These are phyloP conservation scores for Monascus ruber DNA, from an alignment of 2,329 filamentous ascomycete species.

Conservation along the genomic window DNA sequence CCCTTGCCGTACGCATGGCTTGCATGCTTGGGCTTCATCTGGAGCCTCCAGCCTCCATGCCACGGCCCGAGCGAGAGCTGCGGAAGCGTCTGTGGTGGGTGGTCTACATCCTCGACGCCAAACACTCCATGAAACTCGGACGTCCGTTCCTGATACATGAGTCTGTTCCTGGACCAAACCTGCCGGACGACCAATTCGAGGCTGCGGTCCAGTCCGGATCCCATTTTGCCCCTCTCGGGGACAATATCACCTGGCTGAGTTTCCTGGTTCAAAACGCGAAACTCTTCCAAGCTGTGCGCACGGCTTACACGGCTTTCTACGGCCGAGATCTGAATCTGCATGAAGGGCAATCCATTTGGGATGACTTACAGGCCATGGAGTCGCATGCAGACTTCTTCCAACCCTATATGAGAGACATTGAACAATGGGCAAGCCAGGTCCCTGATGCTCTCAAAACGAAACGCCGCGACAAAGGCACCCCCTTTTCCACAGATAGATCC, in stretches of 20 bases:
- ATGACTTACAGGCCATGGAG: background rate
- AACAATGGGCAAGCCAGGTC: slow-evolving; percentile 23
- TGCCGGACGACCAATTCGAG: slow-evolving; percentile 26
- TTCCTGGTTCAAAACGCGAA: slow-evolving; percentile 24
- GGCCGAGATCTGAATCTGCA: slow-evolving; percentile 5
- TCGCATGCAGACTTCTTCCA: background rate
- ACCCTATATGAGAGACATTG: slow-evolving; percentile 11
- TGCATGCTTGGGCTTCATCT: slow-evolving; percentile 39
- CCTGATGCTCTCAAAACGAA: slow-evolving; percentile 29
- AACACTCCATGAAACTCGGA: slow-evolving; percentile 37
- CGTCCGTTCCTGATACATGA: slow-evolving; percentile 31
- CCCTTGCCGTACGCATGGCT: slow-evolving; percentile 34
- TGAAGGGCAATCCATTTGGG: slow-evolving; percentile 4
- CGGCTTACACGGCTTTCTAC: slow-evolving; percentile 26
- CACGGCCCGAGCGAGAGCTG: slow-evolving; percentile 29
- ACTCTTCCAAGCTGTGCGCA: slow-evolving; percentile 21
- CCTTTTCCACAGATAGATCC: slow-evolving; percentile 30
- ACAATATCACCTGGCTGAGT: slow-evolving; percentile 29
- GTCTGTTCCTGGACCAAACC: slow-evolving; percentile 21
- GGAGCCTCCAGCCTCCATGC: slow-evolving; percentile 30
- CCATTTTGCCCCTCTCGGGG: too few species aligned
- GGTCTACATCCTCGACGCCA: slow-evolving; percentile 39
- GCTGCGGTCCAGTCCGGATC: too few species aligned
- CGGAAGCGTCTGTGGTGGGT: slow-evolving; percentile 44
- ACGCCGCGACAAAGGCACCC: slow-evolving; percentile 19